Conservation (phyloP, 2,329 filamentous ascomycete species). For the Colletotrichum sp. region DNA sequence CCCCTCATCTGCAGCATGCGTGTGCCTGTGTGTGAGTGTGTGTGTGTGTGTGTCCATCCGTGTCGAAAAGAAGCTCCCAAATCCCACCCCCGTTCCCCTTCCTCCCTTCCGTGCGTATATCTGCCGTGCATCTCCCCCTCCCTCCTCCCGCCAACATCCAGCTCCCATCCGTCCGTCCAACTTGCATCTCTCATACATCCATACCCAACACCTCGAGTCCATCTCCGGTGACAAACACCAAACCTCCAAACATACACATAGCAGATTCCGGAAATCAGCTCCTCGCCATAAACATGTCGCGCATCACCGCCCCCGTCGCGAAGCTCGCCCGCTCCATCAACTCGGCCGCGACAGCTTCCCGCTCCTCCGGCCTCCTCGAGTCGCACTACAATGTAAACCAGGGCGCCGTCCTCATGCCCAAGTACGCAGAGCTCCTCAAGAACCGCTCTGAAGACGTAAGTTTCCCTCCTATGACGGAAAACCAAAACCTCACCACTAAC, state of each 20-base stretch:
- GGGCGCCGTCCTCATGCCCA: conserved; percentile 47
- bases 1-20: not conserved
- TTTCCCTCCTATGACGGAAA: not conserved
- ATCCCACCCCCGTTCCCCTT: not conserved
- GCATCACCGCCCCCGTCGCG: conserved; percentile 53
- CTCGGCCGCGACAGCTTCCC: conserved; percentile 43
- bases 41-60: not conserved
- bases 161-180: not conserved
- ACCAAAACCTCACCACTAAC: conserved; percentile 10
- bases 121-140: conserved; percentile 11
- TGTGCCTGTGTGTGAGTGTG: not conserved
- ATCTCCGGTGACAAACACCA: not conserved
- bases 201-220: not conserved
- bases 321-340: conserved; percentile 54
- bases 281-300: conserved; percentile 43
- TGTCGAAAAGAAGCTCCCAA: conserved; percentile 4
- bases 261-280: not conserved
- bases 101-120: conserved; percentile 18
- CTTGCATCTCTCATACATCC: not conserved
- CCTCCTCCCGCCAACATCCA: not conserved
- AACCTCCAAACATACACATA: not conserved
- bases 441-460: conserved; percentile 45
- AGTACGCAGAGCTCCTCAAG: conserved; percentile 52
- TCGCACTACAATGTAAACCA: conserved; percentile 31
- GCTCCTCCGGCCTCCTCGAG: conserved; percentile 35